phyloP scores from a whole-genome alignment of 768 basidiomycete genomes.

The Kwoniella dejecticola region DNA sequence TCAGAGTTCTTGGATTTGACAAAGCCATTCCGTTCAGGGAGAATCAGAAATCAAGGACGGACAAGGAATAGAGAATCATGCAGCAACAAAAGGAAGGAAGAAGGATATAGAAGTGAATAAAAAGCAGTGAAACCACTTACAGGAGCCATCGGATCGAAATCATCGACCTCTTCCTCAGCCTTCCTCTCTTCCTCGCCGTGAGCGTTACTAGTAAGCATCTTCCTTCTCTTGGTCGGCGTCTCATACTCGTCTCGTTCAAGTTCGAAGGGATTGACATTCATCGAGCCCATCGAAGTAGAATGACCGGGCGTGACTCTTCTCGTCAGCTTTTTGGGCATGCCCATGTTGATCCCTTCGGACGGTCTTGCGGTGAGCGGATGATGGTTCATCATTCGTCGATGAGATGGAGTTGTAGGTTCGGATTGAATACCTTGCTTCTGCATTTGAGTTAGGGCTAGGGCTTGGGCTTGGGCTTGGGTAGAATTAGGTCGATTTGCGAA shows the following conservation, averaged over 20 bases:
- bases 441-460: not conserved
- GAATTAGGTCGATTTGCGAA: not conserved
- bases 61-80: too few species aligned
- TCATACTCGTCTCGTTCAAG: not conserved
- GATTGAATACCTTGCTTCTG: too few species aligned
- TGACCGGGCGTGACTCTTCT: not conserved
- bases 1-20: too few species aligned
- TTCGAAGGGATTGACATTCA: not conserved
- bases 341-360: not conserved
- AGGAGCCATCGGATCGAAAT: conserved; percentile 36
- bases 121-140: conserved; percentile 12
- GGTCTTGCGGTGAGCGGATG: not conserved
- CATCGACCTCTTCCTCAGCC: conserved; percentile 21
- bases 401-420: too few species aligned
- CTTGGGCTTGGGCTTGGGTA: not conserved
- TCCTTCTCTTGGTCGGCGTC: not conserved
- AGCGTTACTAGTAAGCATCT: conserved; percentile 7
- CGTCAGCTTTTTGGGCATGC: not conserved
- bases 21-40: too few species aligned
- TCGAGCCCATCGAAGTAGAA: not conserved
- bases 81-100: too few species aligned
- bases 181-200: not conserved
- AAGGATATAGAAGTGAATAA: not conserved
- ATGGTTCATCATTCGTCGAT: too few species aligned
- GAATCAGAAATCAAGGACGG: too few species aligned